Percentiles rank a stretch among this genome's conserved stretches.
These are phyloP conservation scores for Multifurca ochricompacta DNA, from an alignment of 768 basidiomycete genomes.

Conservation along the genomic window DNA sequence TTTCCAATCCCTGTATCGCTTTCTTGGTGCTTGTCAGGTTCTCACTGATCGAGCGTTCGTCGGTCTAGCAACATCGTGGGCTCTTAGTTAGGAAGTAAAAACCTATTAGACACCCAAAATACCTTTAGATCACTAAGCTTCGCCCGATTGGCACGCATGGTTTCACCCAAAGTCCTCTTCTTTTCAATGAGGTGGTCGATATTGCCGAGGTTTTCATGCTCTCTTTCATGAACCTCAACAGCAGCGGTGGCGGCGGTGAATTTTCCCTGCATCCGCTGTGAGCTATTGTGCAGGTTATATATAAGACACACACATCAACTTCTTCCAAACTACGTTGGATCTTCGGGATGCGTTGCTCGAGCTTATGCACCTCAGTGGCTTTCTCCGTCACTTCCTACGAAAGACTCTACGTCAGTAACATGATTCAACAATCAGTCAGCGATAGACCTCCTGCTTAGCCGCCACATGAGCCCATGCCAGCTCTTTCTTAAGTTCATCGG, in stretches of 20 bases:
- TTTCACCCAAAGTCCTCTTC: conserved; percentile 32
- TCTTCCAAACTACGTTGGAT: conserved; percentile 33
- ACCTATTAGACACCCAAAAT: background rate
- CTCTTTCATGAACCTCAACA: conserved; percentile 34
- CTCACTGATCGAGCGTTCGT: conserved; percentile 13
- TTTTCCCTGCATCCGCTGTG: conserved; percentile 25
- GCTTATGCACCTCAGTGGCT: conserved; percentile 34
- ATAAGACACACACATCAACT: conserved; percentile 31
- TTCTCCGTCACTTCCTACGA: conserved; percentile 39
- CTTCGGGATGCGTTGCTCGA: conserved; percentile 32
- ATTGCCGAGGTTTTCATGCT: conserved; percentile 37
- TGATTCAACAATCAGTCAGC: background rate
- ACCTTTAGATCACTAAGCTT: conserved; percentile 36
- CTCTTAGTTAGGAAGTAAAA: background rate
- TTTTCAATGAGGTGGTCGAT: conserved; percentile 38
- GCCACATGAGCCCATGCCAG: conserved; percentile 83
- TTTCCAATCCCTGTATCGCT: conserved; percentile 12
- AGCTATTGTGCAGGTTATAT: background rate
- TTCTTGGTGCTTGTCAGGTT: conserved; percentile 6
- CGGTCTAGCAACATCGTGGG: conserved; percentile 1
- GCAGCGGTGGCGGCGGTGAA: conserved; percentile 30
- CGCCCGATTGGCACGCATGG: conserved; percentile 46
- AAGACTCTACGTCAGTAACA: background rate
- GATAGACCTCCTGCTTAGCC: conserved; percentile 54
- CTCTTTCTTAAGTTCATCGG: conserved; percentile 67